Evolutionary conservation across 2,329 filamentous ascomycete species (phyloP).

Genomic region (Epichloe coenophiala): DNA sequence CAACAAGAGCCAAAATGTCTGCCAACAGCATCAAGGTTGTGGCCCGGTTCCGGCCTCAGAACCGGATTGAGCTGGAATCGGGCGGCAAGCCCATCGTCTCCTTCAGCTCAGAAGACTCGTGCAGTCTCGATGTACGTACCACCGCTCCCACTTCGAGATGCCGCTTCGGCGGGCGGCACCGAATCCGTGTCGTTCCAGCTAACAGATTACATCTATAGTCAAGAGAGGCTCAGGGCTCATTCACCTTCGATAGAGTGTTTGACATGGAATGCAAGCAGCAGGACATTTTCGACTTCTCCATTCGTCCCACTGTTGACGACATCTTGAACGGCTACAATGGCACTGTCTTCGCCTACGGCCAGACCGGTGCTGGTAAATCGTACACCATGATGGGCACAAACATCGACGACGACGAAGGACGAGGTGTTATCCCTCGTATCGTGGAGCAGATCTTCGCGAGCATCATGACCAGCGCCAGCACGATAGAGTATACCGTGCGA

Average conservation of each 20-base stretch:
- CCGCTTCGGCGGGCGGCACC: neutral
- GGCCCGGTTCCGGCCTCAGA: slow-evolving; percentile 93
- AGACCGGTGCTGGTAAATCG: slow-evolving; percentile 96
- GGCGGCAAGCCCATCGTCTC: slow-evolving; percentile 88
- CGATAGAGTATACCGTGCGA: slow-evolving; percentile 96
- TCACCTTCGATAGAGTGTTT: slow-evolving; percentile 97
- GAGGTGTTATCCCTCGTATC: slow-evolving; percentile 93
- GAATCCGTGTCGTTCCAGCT: slow-evolving; percentile 7
- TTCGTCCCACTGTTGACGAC: slow-evolving; percentile 89
- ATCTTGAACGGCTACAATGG: slow-evolving; percentile 99
- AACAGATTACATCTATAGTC: slow-evolving; percentile 41
- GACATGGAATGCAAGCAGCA: slow-evolving; percentile 81
- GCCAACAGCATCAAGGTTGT: slow-evolving; percentile 73
- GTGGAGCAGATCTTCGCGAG: slow-evolving; percentile 95
- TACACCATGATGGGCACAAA: slow-evolving; percentile 80
- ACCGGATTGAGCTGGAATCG: slow-evolving; percentile 80
- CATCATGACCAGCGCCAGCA: slow-evolving; percentile 80
- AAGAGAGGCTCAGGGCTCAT: slow-evolving; percentile 67
- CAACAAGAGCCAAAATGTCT: slow-evolving; percentile 33
- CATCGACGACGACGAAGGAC: slow-evolving; percentile 77
- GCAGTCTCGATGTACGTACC: slow-evolving; percentile 56
- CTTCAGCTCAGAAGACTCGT: slow-evolving; percentile 83
- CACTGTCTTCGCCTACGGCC: slow-evolving; percentile 95
- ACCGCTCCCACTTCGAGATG: neutral
- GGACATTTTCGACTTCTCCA: slow-evolving; percentile 97